phyloP scores from a whole-genome alignment of 73 alveolate genomes.

The Effrenium voratum region DNA sequence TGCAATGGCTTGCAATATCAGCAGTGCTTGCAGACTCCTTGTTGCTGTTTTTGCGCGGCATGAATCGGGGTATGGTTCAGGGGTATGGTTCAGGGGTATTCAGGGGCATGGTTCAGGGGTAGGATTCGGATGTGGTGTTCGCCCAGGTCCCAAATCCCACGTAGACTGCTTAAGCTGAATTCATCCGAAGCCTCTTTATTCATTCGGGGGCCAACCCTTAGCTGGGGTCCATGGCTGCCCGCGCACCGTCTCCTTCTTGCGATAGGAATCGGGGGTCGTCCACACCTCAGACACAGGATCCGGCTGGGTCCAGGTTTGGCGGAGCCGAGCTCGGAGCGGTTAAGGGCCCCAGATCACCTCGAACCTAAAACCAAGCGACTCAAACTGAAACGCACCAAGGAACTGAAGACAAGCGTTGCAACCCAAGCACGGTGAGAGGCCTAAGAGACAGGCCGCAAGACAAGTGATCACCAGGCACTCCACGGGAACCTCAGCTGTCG shows the following conservation, averaged over 20 bases:
- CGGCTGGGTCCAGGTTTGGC: neutral
- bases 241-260: constrained; percentile 68
- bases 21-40: no score
- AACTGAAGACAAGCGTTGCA: neutral
- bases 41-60: no score
- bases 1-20: no score
- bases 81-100: no score
- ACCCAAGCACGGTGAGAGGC: neutral
- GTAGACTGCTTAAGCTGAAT: no score
- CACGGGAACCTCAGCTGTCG: constrained; percentile 42
- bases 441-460: constrained; percentile 33
- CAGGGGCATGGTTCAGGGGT: no score
- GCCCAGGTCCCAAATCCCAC: no score
- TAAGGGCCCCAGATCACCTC: constrained; percentile 83
- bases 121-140: no score
- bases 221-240: no score
- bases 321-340: constrained; percentile 4
- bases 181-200: no score
- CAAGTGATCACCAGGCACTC: constrained; percentile 56
- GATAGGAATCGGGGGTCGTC: constrained; percentile 40
- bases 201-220: no score
- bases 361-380: constrained; percentile 3
- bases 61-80: no score
- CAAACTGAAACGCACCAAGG: neutral
- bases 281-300: neutral